phyloP scores from a whole-genome alignment of 2,329 filamentous ascomycete genomes.

The Alternaria sp. region DNA sequence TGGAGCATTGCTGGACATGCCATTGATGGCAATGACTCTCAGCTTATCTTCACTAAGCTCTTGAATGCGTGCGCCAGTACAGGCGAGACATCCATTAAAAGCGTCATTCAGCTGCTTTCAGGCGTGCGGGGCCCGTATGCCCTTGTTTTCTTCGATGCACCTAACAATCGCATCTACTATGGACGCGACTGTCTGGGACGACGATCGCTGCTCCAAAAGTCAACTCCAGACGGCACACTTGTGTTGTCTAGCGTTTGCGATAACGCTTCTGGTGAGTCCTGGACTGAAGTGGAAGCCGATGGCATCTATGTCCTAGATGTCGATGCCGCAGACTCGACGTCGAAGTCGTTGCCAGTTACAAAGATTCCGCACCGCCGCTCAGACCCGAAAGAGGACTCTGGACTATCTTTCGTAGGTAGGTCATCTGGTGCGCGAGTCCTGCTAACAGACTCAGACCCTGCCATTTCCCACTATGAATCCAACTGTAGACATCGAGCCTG shows the following conservation, averaged over 20 bases:
- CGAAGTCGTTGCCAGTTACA: conserved; percentile 9
- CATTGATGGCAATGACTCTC: conserved; percentile 81
- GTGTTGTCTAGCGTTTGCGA: conserved; percentile 49
- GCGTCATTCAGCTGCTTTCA: conserved; percentile 36
- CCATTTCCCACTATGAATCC: conserved; percentile 59
- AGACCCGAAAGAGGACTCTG: conserved; percentile 11
- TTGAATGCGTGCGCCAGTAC: conserved; percentile 34
- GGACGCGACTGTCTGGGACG: conserved; percentile 88
- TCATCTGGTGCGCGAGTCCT: conserved; percentile 17
- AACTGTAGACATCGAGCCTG: neutral
- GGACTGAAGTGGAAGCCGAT: conserved; percentile 85
- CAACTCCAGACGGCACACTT: conserved; percentile 58
- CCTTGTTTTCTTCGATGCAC: conserved; percentile 81
- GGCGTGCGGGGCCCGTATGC: conserved; percentile 77
- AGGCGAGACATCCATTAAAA: conserved; percentile 11
- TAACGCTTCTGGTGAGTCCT: conserved; percentile 57
- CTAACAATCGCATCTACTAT: conserved; percentile 73
- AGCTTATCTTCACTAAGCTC: conserved; percentile 71
- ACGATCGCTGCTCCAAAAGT: conserved; percentile 74
- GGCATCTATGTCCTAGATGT: conserved; percentile 78
- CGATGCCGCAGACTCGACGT: conserved; percentile 9
- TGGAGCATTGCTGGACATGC: conserved; percentile 73
- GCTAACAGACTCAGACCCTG: conserved; percentile 46
- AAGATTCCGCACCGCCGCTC: conserved; percentile 38
- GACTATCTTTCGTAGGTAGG: conserved; percentile 47